Percentiles rank a stretch among this genome's conserved stretches.
These are phyloP conservation scores for Aureobasidium namibiae DNA, from an alignment of 2,329 filamentous ascomycete species.

Conservation along the genomic window DNA sequence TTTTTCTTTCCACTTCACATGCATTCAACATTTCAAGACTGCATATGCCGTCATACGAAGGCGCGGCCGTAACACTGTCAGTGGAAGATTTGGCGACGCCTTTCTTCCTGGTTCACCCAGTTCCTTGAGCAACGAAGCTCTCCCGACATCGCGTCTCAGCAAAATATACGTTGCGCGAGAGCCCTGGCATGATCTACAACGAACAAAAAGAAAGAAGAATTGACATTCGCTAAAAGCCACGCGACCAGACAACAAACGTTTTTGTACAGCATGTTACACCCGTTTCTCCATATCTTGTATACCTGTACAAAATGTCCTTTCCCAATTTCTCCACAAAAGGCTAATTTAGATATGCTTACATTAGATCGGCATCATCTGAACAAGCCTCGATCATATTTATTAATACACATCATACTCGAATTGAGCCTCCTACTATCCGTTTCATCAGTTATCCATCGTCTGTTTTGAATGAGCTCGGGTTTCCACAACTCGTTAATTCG, in stretches of 20 bases:
- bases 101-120: not conserved
- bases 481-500: not conserved
- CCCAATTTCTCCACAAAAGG: constrained; percentile 7
- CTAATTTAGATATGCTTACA: constrained; percentile 11
- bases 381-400: constrained; percentile 9
- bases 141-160: not conserved
- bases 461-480: not conserved
- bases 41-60: constrained; percentile 10
- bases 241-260: not conserved
- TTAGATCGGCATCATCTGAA: constrained; percentile 7
- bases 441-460: constrained; percentile 3
- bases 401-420: not conserved
- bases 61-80: not conserved
- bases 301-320: not conserved
- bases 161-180: not conserved
- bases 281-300: constrained; percentile 1
- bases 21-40: not conserved
- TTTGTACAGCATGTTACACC: not conserved
- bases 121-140: constrained; percentile 3
- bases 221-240: not conserved
- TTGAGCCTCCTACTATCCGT: constrained; percentile 7
- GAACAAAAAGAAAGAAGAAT: not conserved
- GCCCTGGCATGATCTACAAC: not conserved
- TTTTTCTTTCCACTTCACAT: constrained; percentile 4
- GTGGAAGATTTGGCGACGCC: not conserved